These are phyloP conservation scores for Salvia sclarea DNA, from an alignment of 305 asterid species.

Conservation along the genomic window DNA sequence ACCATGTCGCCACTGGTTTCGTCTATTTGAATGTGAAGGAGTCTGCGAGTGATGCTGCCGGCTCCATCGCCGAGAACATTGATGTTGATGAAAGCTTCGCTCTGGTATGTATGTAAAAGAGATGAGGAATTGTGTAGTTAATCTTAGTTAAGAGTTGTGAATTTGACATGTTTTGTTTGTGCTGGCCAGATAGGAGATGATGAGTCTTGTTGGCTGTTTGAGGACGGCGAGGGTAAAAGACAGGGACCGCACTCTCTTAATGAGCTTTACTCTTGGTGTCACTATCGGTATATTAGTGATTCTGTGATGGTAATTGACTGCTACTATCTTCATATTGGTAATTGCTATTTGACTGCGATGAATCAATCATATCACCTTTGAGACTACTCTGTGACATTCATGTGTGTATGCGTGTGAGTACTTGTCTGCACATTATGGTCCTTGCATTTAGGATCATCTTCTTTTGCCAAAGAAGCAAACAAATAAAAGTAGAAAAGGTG, in stretches of 20 bases:
- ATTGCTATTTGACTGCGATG: constrained; percentile 19
- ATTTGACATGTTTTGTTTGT: constrained; percentile 26
- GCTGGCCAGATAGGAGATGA: constrained; percentile 63
- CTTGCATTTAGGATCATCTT: no score
- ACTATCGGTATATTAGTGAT: constrained; percentile 59
- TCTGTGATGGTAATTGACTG: constrained; percentile 58
- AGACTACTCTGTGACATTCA: neutral
- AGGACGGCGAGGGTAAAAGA: constrained; percentile 69
- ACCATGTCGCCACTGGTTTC: constrained; percentile 84
- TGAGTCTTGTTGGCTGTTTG: constrained; percentile 80
- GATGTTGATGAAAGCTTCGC: constrained; percentile 30
- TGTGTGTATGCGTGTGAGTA: neutral
- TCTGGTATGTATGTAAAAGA: constrained; percentile 36
- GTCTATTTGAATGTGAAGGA: constrained; percentile 46
- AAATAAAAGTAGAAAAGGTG: neutral
- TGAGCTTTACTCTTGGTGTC: constrained; percentile 81
- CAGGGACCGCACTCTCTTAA: constrained; percentile 82
- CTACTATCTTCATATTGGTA: constrained; percentile 14
- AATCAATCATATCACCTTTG: constrained; percentile 9
- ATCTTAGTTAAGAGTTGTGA: neutral
- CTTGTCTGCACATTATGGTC: neutral
- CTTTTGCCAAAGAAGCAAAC: neutral
- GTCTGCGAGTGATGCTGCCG: constrained; percentile 25
- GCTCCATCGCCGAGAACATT: constrained; percentile 34
- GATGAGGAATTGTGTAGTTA: neutral